Evolutionary conservation across 2,329 filamentous ascomycete genomes (phyloP), one percentile per base, ranked within the genome.

Genomic region (Colletotrichum musae): DNA sequence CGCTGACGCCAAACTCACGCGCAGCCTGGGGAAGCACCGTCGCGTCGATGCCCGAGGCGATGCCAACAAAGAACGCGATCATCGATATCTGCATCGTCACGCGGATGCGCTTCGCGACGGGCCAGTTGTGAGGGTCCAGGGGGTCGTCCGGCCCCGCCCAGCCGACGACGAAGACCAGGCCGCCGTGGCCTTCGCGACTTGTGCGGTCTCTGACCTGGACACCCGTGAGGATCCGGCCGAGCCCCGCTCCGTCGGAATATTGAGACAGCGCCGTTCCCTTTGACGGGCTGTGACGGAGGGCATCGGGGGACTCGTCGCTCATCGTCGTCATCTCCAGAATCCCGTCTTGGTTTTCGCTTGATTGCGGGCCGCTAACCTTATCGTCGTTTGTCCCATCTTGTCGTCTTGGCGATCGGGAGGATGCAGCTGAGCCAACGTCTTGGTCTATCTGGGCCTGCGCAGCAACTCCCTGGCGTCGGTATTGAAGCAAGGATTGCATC

Each of bases 41-140:
- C 1, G 85, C 84, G 63, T 89, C 86, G 48, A 89, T 87, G 0
- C 86, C 83, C 4, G 84, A 86, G 0, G 87, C 86, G 1, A 83
- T 79, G 4, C 83, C 83, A 0, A 88, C 85, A 0, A 86, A 81
- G 32, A 86, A 83, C 0, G 81, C 86, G 36, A 90, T 85, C 2
- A 77, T 60, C 0, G 82, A 81, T 4, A 86, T 81, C 15, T 84
- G 76, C 0, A 84, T 58, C 0, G 83, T 85, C 1, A 79, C 79
- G 5, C 75, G 72, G 5, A 84, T 71, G 1, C 82, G 79, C 6
- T 74, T 76, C 3, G 68, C 56, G n/a, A 84, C 36, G 4, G 79
- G 73, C 83, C 83, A 86, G 73, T 85, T 85, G 10, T 80, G 79
- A 16, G 84, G 84, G 63, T 85, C 80, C n/a, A 82, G 71, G 1